Evolutionary conservation across 1,284 basidiomycete species (phyloP).

Genomic region (Schizophyllum commune): DNA sequence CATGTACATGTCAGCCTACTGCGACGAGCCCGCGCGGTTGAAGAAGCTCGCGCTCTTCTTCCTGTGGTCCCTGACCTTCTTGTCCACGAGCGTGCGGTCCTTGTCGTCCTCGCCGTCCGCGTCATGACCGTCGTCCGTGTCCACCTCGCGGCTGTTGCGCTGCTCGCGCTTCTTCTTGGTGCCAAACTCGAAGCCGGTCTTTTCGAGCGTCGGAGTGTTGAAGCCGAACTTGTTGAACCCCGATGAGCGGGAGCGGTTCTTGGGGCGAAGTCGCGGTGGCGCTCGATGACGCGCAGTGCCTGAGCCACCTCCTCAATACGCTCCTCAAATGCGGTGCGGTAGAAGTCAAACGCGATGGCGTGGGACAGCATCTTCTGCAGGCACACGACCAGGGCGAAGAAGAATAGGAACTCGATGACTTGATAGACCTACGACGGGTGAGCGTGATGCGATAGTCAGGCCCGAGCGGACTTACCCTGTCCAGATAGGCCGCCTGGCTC

Average conservation of each 20-base stretch:
- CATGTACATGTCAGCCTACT: neutral
- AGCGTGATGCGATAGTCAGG: neutral
- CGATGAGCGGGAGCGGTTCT: constrained; percentile 22
- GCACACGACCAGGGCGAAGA: constrained; percentile 53
- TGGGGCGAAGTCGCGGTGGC: constrained; percentile 64
- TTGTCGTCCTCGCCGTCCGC: neutral
- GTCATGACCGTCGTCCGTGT: neutral
- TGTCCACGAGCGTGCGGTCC: neutral
- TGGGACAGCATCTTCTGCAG: constrained; percentile 60
- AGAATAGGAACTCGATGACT: constrained; percentile 63
- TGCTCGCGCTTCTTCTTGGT: constrained; percentile 9
- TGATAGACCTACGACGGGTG: constrained; percentile 28
- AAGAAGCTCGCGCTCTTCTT: neutral
- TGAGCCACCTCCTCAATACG: constrained; percentile 52
- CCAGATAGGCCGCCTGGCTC: neutral
- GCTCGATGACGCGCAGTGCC: constrained; percentile 58
- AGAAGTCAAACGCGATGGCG: constrained; percentile 65
- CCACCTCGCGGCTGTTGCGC: neutral
- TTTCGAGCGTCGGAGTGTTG: constrained; percentile 21
- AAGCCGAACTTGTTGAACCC: constrained; percentile 29
- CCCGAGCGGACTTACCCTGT: neutral
- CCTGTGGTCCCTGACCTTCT: neutral
- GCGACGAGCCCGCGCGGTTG: neutral
- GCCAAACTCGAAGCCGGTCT: constrained; percentile 25
- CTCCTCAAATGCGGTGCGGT: constrained; percentile 69